Evolutionary conservation across 1,139 yeast genomes (phyloP).

Genomic region (Wickerhamomyces sp.): DNA sequence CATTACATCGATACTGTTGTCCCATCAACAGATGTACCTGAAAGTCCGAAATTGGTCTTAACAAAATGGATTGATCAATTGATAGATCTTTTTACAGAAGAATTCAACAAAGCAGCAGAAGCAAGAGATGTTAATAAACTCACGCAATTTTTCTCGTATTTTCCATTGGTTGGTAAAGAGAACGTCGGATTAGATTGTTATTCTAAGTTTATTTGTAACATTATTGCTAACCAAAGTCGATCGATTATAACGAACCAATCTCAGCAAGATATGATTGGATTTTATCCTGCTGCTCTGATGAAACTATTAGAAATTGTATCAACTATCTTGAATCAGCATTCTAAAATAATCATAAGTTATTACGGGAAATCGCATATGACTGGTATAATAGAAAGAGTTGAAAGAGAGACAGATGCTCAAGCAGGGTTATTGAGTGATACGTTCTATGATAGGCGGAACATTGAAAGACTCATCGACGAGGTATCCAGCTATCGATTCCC

Average conservation of each 20-base stretch:
- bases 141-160: conserved; percentile 76
- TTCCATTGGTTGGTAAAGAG: conserved; percentile 78
- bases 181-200: conserved; percentile 74
- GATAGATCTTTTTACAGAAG: conserved; percentile 50
- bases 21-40: conserved; percentile 91
- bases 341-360: conserved; percentile 66
- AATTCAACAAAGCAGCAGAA: conserved; percentile 68
- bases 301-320: conserved; percentile 84
- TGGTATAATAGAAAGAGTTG: conserved; percentile 67
- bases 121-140: conserved; percentile 62
- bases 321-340: conserved; percentile 79
- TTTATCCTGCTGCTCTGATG: conserved; percentile 66
- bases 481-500: conserved; percentile 58
- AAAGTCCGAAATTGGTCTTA: conserved; percentile 59
- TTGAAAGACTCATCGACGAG: conserved; percentile 53
- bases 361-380: conserved; percentile 67
- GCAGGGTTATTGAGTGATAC: conserved; percentile 86
- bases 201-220: conserved; percentile 79
- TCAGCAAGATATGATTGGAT: conserved; percentile 30
- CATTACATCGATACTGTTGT: conserved; percentile 75
- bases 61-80: conserved; percentile 55
- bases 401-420: conserved; percentile 86
- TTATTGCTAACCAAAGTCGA: conserved; percentile 77
- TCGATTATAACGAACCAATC: conserved; percentile 44
- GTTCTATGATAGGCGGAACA: conserved; percentile 67